Evolutionary conservation across 2,329 filamentous ascomycete species (phyloP).

Genomic region (Fusarium luffae): DNA sequence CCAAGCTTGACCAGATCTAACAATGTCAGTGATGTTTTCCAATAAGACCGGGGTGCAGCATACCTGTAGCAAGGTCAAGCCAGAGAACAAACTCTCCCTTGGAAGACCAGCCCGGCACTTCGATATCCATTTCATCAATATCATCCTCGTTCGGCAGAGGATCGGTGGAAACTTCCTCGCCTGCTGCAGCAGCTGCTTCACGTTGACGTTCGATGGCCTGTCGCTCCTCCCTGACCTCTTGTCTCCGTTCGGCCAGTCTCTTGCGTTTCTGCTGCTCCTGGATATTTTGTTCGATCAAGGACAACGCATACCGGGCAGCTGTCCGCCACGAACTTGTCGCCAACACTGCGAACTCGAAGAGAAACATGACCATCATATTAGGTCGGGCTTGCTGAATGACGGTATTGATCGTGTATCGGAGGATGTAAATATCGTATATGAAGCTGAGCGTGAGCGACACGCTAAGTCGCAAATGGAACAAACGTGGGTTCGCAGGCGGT

Average conservation of each 20-base stretch:
- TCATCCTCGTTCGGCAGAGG: slow-evolving; percentile 75
- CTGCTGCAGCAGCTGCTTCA: slow-evolving; percentile 60
- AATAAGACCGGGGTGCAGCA: slow-evolving; percentile 42
- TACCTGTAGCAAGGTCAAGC: slow-evolving; percentile 84
- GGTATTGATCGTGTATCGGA: slow-evolving; percentile 82
- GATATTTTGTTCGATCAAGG: slow-evolving; percentile 80
- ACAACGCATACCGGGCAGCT: slow-evolving; percentile 79
- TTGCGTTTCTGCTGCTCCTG: slow-evolving; percentile 77
- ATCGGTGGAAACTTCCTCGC: slow-evolving; percentile 67
- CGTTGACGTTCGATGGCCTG: slow-evolving; percentile 63
- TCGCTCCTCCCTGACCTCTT: slow-evolving; percentile 71
- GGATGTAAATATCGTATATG: slow-evolving; percentile 81
- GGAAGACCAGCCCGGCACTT: slow-evolving; percentile 95
- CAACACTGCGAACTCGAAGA: slow-evolving; percentile 95
- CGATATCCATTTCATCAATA: slow-evolving; percentile 91
- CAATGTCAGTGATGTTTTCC: slow-evolving; percentile 28
- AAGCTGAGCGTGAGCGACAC: slow-evolving; percentile 83
- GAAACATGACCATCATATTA: slow-evolving; percentile 99
- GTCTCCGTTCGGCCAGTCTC: slow-evolving; percentile 74
- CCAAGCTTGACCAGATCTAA: slow-evolving; percentile 89
- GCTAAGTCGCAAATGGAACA: slow-evolving; percentile 87
- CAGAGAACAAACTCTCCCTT: slow-evolving; percentile 94
- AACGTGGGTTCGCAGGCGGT: slow-evolving; percentile 84
- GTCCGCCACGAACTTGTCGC: slow-evolving; percentile 84
- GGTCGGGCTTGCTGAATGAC: slow-evolving; percentile 90